Conservation (phyloP, 192 early-diverging fungal species). For the Dissophora globulifera region DNA sequence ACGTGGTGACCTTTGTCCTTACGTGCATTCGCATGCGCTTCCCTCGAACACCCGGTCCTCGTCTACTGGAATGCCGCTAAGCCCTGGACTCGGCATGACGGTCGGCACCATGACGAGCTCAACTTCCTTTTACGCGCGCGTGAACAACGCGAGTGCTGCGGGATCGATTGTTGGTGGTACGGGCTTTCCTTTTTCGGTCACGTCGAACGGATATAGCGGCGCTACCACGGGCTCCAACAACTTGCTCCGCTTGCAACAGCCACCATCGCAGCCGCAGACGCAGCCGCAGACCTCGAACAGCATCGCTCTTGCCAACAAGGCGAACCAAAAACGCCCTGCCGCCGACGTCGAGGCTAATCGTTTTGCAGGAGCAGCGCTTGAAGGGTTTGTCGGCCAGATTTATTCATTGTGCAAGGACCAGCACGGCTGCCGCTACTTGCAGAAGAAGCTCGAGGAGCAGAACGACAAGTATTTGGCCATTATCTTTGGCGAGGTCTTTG, state of each 20-base stretch:
- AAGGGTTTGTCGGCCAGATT: slow-evolving; percentile 78
- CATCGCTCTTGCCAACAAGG: slow-evolving; percentile 40
- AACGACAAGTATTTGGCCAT: slow-evolving; percentile 68
- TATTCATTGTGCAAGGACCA: slow-evolving; percentile 89
- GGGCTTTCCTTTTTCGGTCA: slow-evolving; percentile 35
- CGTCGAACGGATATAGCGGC: slow-evolving; percentile 31
- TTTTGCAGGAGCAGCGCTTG: slow-evolving; percentile 72
- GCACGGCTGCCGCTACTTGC: slow-evolving; percentile 87
- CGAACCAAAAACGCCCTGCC: slow-evolving; percentile 41
- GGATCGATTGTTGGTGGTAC: slow-evolving; percentile 30
- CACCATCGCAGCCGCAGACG: slow-evolving; percentile 28
- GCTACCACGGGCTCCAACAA: slow-evolving; percentile 33
- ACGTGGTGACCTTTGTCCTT: slow-evolving; percentile 66
- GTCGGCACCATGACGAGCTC: slow-evolving; percentile 41
- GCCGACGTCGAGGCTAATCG: slow-evolving; percentile 66
- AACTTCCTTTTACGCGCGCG: slow-evolving; percentile 25
- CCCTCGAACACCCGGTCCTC: slow-evolving; percentile 27
- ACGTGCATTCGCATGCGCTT: slow-evolving; percentile 51
- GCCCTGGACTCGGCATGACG: slow-evolving; percentile 27
- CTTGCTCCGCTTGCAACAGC: slow-evolving; percentile 30
- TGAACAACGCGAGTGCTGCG: slow-evolving; percentile 12
- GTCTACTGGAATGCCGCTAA: slow-evolving; percentile 26
- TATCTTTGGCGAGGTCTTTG: slow-evolving; percentile 82
- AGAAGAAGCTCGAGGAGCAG: slow-evolving; percentile 86
- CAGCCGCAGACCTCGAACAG: slow-evolving; percentile 34